Conservation (phyloP, 1,284 basidiomycete species). For the Heterobasidion irregulare region DNA sequence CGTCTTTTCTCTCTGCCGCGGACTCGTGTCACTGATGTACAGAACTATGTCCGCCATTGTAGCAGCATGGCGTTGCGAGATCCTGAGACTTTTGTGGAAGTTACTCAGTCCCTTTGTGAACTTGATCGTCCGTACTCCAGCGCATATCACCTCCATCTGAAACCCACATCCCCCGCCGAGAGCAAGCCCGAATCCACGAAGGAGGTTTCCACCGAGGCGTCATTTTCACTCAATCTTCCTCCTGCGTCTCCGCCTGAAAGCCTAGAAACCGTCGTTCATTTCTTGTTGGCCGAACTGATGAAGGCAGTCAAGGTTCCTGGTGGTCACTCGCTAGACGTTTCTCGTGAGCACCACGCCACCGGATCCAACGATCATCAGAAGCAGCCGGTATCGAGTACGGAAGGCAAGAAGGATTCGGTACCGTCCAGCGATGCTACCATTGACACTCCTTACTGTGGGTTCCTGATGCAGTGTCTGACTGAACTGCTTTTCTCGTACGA, state of each 20-base stretch:
- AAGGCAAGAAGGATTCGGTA: background rate
- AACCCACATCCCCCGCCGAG: slow-evolving; percentile 15
- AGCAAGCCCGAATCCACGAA: slow-evolving; percentile 13
- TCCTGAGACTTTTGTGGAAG: slow-evolving; percentile 69
- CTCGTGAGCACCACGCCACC: slow-evolving; percentile 6
- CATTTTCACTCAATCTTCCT: background rate
- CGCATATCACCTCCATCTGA: slow-evolving; percentile 55
- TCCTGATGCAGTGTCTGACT: slow-evolving; percentile 88
- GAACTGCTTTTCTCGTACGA: slow-evolving; percentile 94
- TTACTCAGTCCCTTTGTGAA: slow-evolving; percentile 63
- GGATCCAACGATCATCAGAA: slow-evolving; percentile 9
- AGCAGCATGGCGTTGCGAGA: slow-evolving; percentile 81
- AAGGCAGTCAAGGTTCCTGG: slow-evolving; percentile 38
- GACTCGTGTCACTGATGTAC: slow-evolving; percentile 63
- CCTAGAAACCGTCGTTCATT: slow-evolving; percentile 63
- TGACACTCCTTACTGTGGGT: slow-evolving; percentile 67
- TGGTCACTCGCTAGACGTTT: slow-evolving; percentile 7
- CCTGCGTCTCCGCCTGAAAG: slow-evolving; percentile 27
- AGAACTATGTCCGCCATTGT: slow-evolving; percentile 70
- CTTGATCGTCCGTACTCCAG: slow-evolving; percentile 60
- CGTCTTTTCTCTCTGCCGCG: slow-evolving; percentile 69
- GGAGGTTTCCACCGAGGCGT: slow-evolving; percentile 7
- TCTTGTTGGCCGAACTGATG: slow-evolving; percentile 68
- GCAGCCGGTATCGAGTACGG: background rate
- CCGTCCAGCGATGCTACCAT: slow-evolving; percentile 7